Evolutionary conservation across 2,329 filamentous ascomycete genomes (phyloP), one percentile per base, ranked within the genome.

Genomic region (Fusarium dimerum): DNA sequence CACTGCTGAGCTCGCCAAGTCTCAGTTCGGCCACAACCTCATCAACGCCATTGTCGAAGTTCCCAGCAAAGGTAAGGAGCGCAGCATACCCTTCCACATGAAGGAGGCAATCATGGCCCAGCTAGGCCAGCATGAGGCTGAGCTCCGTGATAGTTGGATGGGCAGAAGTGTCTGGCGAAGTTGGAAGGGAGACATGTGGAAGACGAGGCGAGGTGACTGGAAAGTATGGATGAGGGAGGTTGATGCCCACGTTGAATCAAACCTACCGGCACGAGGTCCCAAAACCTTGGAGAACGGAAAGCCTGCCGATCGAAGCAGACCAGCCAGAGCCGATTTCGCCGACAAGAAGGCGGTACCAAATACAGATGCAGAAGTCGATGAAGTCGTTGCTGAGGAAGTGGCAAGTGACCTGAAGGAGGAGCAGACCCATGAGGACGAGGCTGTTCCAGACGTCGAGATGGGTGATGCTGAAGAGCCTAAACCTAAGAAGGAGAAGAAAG

Each of bases 131-230:
- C 71, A 74, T 48, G 82, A 85, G 66, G 63, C 70, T 17, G 70
- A 75, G 47, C 71, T 85, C 36, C 73, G 82, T 13, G 76, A 80
- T 40, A 77, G 74, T 5, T 83, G 79, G 74, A 74, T 78, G 57
- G 82, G 82, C 0, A 71, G 82, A 9, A 79, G 76, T 50, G 79
- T 82, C 9, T 85, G 82, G 82, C 73, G 79, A 26, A 73, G 72
- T 38, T 85, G 82, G 81, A 79, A 77, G 66, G 81, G 81, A 12
- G 82, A 85, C 54, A 65, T 78, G 66, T 85, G 81, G 80, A 79
- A 77, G 63, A 77, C 77, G 44, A 71, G 77, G 40, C 68, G 76
- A 45, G 67, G 71, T 15, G 81, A 84, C 45, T 85, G 82, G 82
- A 78, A 82, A 55, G 63, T 71, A 3, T 84, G 81, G 79, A 78